Base-by-base conservation (phyloP, 768 basidiomycete species). In the Hericium rajendrae region DNA sequence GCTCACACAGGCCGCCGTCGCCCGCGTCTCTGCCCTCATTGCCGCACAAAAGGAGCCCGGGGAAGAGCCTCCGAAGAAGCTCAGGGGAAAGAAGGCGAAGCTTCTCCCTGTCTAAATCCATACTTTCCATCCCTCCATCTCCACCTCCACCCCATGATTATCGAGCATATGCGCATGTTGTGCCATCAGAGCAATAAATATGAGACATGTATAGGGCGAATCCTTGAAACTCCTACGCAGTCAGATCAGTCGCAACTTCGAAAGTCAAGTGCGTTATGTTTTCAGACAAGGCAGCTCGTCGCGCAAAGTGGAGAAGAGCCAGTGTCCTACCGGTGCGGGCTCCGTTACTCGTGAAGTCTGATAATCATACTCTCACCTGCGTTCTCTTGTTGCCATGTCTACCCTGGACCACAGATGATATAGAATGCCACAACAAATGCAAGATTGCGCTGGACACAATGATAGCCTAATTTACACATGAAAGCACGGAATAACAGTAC, bases 41-140 rank as follows among this genome's bases (percentile, higher is more conserved):
- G 79, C 77, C 26, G 72, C 88, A 54, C 85, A 88, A 73, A 83
- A 78, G 67, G 83, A 85, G 70, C 86, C 80, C 70, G 89, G 86
- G 71, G 67, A 80, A 11, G 64, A 71, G 62, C 86, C 78, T 66
- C 73, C 80, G 51, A 89, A 82, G 79, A 90, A 89, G 75, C 60
- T 74, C 60, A 78, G 89, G 65, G 87, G 88, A 56, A 85, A 82
- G 77, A 89, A 87, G 73, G 77, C 74, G 6, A 61, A 56, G 52
- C 26, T 8, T 22, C 5, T 32, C 39, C 43, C 32, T 22, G 16
- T 22, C 16, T 39, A 32, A 26, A 53, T 15, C 9, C 49, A 37
- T 24, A 22, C 20, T 37, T 22, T 28, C 22, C 49, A 51, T 26
- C 20, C 24, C 49, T 11, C 11, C 15, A 18, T 51, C 24, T 37